Percentiles rank a stretch among this genome's conserved stretches.
Evolutionary conservation across 768 basidiomycete species (phyloP).

Genomic region (Tricholoma sp.): DNA sequence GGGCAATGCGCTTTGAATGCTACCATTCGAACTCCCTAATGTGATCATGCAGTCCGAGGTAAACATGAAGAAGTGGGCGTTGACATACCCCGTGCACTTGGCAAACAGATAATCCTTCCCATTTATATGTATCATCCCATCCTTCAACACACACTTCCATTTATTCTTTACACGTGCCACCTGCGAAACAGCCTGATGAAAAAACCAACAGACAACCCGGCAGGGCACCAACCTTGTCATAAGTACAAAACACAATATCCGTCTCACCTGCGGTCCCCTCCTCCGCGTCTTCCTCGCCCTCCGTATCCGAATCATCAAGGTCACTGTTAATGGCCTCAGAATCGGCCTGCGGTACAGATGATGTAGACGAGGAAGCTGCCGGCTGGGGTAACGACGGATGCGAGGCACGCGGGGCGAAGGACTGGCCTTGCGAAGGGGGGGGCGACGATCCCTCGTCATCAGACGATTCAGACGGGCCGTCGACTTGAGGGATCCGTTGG

Average conservation of each 20-base stretch:
- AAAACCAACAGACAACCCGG: background rate
- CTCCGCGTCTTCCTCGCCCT: slow-evolving; percentile 78
- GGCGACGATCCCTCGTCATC: slow-evolving; percentile 57
- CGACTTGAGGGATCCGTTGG: slow-evolving; percentile 67
- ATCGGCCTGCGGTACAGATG: slow-evolving; percentile 38
- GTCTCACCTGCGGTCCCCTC: slow-evolving; percentile 69
- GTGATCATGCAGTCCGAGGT: slow-evolving; percentile 2
- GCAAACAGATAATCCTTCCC: slow-evolving; percentile 97
- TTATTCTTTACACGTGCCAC: slow-evolving; percentile 99
- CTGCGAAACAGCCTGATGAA: slow-evolving; percentile 33
- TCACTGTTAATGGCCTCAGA: slow-evolving; percentile 94
- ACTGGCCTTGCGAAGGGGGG: slow-evolving; percentile 53
- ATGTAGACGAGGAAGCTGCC: slow-evolving; percentile 26
- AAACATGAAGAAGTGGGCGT: background rate
- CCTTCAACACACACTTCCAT: slow-evolving; percentile 98
- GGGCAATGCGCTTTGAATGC: background rate
- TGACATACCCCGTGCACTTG: slow-evolving; percentile 88
- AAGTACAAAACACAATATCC: slow-evolving; percentile 97
- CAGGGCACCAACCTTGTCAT: slow-evolving; percentile 75
- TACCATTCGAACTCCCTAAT: slow-evolving; percentile 41
- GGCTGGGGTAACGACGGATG: slow-evolving; percentile 78
- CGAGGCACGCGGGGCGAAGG: slow-evolving; percentile 63
- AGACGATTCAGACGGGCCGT: slow-evolving; percentile 75
- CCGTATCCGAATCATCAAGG: slow-evolving; percentile 90
- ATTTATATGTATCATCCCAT: slow-evolving; percentile 96